Evolutionary conservation across 2,329 filamentous ascomycete genomes (phyloP).

Genomic region (Lasiodiplodia citricola): DNA sequence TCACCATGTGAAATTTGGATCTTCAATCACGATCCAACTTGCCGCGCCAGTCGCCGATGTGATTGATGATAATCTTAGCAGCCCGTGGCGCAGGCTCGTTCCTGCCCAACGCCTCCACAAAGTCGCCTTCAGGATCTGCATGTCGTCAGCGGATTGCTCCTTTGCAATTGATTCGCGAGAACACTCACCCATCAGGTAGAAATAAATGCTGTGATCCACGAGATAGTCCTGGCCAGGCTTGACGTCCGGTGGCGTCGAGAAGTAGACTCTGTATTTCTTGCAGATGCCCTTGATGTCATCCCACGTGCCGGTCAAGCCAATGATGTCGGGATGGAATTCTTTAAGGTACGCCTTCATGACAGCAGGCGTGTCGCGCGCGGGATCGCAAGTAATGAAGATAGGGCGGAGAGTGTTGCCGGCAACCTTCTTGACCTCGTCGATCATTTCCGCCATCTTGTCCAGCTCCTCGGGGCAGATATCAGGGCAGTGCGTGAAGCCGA

Average conservation of each 20-base stretch:
- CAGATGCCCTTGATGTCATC: conserved; percentile 93
- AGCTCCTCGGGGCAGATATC: conserved; percentile 99
- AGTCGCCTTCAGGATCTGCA: conserved; percentile 90
- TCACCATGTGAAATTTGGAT: neutral
- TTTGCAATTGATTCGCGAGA: neutral
- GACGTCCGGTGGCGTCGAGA: conserved; percentile 86
- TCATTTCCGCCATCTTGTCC: conserved; percentile 98
- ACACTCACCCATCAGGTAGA: conserved; percentile 86
- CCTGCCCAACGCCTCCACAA: conserved; percentile 93
- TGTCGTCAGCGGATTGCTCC: conserved; percentile 33
- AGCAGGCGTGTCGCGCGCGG: conserved; percentile 83
- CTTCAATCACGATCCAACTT: conserved; percentile 54
- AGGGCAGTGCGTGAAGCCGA: conserved; percentile 97
- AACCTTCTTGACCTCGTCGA: conserved; percentile 67
- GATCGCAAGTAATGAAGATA: conserved; percentile 95
- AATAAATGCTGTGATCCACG: conserved; percentile 99
- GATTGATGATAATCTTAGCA: conserved; percentile 80
- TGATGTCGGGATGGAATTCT: conserved; percentile 86
- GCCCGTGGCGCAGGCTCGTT: conserved; percentile 91
- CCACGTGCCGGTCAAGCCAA: conserved; percentile 92
- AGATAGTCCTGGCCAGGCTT: conserved; percentile 95
- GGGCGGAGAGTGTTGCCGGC: conserved; percentile 66
- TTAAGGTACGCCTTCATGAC: conserved; percentile 83
- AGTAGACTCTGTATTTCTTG: conserved; percentile 96
- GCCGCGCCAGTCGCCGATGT: conserved; percentile 79